Percentiles rank a stretch among this genome's conserved stretches.
phyloP scores from a whole-genome alignment of 306 rosid species.

The Fragaria iinumae region DNA sequence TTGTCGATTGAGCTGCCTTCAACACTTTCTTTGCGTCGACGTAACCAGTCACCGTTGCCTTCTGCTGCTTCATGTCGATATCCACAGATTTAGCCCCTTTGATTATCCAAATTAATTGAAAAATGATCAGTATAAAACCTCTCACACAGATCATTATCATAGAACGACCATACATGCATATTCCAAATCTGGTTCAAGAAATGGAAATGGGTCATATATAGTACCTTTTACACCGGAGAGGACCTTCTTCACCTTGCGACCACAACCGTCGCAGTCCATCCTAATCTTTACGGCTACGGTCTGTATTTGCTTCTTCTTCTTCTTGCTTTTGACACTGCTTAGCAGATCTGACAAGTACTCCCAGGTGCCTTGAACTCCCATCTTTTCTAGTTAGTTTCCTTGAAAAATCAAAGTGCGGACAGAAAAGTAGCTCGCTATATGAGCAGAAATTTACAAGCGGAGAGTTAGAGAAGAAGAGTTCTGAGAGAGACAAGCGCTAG shows the following conservation, averaged over 20 bases:
- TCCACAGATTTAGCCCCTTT: conserved; percentile 88
- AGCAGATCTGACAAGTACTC: conserved; percentile 72
- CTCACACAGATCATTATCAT: too few relatives aligned
- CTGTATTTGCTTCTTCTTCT: conserved; percentile 75
- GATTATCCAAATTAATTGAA: background rate
- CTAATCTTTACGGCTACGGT: conserved; percentile 81
- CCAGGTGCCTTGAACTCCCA: conserved; percentile 81
- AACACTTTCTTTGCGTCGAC: conserved; percentile 90
- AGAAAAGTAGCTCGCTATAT: background rate
- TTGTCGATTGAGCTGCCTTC: conserved; percentile 86
- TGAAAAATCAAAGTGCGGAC: background rate
- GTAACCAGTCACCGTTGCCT: conserved; percentile 82
- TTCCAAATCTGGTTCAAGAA: background rate
- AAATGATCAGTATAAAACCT: background rate
- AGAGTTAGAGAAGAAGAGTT: background rate
- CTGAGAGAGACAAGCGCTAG: background rate
- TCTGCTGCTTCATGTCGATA: conserved; percentile 85
- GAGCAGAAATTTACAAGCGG: background rate
- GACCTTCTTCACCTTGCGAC: conserved; percentile 79
- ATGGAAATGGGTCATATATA: background rate
- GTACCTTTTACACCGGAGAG: conserved; percentile 89
- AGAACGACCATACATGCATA: background rate
- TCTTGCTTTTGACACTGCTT: conserved; percentile 43
- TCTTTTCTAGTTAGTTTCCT: conserved; percentile 23
- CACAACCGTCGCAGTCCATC: conserved; percentile 98